Evolutionary conservation across 139 green algal species (phyloP), one percentile per base, ranked within the genome.

Genomic region (Chlorella sorokiniana): DNA sequence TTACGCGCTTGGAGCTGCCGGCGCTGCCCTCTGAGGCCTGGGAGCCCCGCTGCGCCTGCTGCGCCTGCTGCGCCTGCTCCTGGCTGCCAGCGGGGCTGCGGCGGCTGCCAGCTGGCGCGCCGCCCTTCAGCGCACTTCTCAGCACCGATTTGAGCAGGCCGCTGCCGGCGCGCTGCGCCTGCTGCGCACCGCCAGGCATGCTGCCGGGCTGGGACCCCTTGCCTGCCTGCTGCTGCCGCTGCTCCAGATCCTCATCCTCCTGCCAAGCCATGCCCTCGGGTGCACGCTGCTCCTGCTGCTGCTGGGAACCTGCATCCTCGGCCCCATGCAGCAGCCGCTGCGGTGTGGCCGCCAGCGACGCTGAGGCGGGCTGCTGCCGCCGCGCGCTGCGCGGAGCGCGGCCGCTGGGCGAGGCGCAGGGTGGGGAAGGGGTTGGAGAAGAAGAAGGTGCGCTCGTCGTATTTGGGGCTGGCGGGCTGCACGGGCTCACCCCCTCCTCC

Each of bases 391-490:
- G 38, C 77, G 33, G 9, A 23, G 44, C 27, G 22, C 31, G 37
- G 5, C 40, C n/a, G 37, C 54, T 81, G 81, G 29, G 62, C 62
- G 62, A 54, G 62, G 11, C 70, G 69, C 9, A 81, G 59, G n/a
- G 83, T 83, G 31, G 84, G 67, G 42, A 77, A 78, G 33, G 79
- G 76, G 67, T 89, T 83, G 27, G 68, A 87, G 81, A 90, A 94
- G 79, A 95, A 97, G 77, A 85, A 93, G 14, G 85, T 90, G 44
- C 85, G 77, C 88, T 99, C 94, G 59, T 98, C 94, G 79, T 98
- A 99, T 86, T 99, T 99, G 25, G 96, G 96, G 8, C 95, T 98
- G 2, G 94, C 69, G 2, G 95, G 95, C n/a, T 73, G 85, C 82
- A 79, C 52, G 25, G 29, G 29, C 41, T 41, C 10, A 42, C 69